phyloP scores from a whole-genome alignment of 345 rosid species.

The Salix dunnii region DNA sequence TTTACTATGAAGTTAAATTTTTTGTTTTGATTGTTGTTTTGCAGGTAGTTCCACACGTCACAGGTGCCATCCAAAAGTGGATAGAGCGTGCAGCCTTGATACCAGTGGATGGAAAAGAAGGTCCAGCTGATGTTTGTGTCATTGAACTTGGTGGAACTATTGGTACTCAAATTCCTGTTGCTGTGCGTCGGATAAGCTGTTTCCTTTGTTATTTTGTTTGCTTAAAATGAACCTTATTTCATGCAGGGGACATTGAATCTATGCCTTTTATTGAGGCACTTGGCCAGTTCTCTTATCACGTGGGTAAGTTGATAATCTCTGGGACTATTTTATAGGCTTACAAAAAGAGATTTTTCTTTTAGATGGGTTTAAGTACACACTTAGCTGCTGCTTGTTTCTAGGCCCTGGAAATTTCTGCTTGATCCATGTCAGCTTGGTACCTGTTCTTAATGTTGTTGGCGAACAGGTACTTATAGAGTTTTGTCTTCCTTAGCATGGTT shows the following conservation, averaged over 20 bases:
- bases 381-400: constrained; percentile 30
- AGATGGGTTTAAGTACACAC: background rate
- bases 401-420: constrained; percentile 89
- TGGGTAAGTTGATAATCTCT: constrained; percentile 52
- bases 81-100: constrained; percentile 78
- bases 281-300: constrained; percentile 88
- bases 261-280: constrained; percentile 98
- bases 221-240: background rate
- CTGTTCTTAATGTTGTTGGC: constrained; percentile 91
- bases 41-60: constrained; percentile 95
- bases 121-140: constrained; percentile 94
- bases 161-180: constrained; percentile 40
- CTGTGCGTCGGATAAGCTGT: background rate
- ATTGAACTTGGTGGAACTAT: constrained; percentile 98
- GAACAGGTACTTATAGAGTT: constrained; percentile 61
- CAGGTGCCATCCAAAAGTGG: constrained; percentile 97
- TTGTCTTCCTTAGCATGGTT: background rate
- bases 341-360: background rate
- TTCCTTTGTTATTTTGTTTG: background rate
- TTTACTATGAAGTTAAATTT: background rate
- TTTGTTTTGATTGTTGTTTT: background rate
- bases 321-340: background rate
- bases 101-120: constrained; percentile 82
- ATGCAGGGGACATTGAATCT: constrained; percentile 94
- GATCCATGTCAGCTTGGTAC: constrained; percentile 98